Base-by-base conservation (phyloP, 345 rosid species). In the Rhizophora mangle region DNA sequence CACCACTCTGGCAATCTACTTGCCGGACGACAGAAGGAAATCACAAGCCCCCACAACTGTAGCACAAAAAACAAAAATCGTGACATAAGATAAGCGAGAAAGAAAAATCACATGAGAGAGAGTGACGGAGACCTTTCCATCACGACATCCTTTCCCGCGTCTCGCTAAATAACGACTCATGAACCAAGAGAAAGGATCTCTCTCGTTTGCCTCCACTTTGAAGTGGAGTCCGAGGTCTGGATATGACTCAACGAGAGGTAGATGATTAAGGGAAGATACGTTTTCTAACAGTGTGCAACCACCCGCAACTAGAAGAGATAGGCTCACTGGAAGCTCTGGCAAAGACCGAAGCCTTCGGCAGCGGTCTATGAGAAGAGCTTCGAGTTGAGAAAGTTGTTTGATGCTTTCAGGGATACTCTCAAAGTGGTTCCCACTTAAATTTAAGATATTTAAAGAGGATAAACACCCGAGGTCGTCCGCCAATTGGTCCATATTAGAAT, bases 1-100 rank as follows among this genome's bases (percentile, higher is more conserved):
- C 59, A 68, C 8, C 39, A 58, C 39, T 58, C 27, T 8, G 71
- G 71, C 58, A 68, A 37, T 68, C 60, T 62, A 36, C n/a, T 43
- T 58, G 21, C 71, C 8, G 71, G 71, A 32, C 37, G 58, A 20
- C 71, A 68, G 58, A 39, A 52, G 15, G 21, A 46, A 9, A 60
- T 32, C 1, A 31, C 29, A 34, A 32, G 21, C 8, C 3, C 2
- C 3, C 3, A 2, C 6, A 1, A 32, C 47, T 39, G 47, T 2
- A 2, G 3, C 47, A 39, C 15, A 11, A 39, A 39, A 39, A 39
- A 2, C 9, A 37, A 37, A 8, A 37, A 37, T 7, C 47, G 11
- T 39, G 13, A 39, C 4, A 39, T 39, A 11, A 39, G 2, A 2
- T 39, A 2, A 39, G 9, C 11, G 2, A 36, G 13, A 39, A 10